A percentile compares a stretch with the other conserved stretches of the same genome.
Evolutionary conservation across 352 stramenopile species (phyloP).

Genomic region (Globisporangium iwayamae): DNA sequence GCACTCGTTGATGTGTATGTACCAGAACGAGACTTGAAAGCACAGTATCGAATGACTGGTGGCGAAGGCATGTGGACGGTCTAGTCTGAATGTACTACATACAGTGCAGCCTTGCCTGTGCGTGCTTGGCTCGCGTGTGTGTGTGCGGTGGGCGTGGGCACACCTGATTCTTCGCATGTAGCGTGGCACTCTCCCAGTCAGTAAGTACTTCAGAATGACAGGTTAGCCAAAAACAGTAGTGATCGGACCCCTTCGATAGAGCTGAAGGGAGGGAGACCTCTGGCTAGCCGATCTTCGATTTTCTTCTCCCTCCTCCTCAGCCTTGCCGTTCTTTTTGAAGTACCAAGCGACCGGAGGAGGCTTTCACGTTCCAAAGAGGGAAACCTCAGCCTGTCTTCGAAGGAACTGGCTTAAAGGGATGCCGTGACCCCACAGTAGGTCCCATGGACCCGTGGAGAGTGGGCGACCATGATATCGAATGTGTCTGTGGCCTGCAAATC

Average conservation of each 20-base stretch:
- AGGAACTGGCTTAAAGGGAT: not conserved
- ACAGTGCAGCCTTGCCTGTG: too few species aligned
- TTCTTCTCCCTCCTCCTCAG: not conserved
- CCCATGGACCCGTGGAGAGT: not conserved
- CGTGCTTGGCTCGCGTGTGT: not conserved
- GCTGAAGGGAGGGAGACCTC: not conserved
- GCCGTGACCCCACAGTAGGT: not conserved
- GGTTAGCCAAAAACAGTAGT: not conserved
- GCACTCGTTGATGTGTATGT: too few species aligned
- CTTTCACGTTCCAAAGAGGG: not conserved
- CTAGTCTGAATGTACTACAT: too few species aligned
- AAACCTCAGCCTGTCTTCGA: not conserved
- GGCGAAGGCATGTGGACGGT: too few species aligned
- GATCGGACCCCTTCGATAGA: too few species aligned
- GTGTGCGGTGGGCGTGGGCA: not conserved
- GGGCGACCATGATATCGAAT: not conserved
- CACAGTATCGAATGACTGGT: too few species aligned
- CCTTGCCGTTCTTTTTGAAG: not conserved
- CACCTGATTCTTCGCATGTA: not conserved
- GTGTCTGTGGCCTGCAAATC: not conserved
- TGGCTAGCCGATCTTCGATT: not conserved
- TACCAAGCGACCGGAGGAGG: too few species aligned
- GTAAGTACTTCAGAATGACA: not conserved
- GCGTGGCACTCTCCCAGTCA: not conserved
- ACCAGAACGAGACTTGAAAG: too few species aligned